Base-by-base conservation (phyloP, 225 moss, liverwort and hornwort genomes). In the Climacium dendroides region DNA sequence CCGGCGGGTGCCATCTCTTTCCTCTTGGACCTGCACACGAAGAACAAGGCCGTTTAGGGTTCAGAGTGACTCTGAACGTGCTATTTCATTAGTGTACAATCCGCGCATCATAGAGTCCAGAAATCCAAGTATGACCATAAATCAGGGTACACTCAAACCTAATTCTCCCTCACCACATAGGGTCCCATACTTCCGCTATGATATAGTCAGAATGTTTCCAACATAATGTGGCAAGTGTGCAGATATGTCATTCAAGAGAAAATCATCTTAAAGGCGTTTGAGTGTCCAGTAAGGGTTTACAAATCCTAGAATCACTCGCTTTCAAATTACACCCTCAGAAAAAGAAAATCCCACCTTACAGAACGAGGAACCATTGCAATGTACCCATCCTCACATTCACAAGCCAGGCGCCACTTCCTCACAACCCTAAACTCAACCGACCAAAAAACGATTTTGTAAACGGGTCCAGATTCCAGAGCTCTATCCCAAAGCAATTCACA, bases 1-100 rank as follows among this genome's bases (percentile, higher is more conserved):
- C 57, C 91, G 85, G 65, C 88, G 28, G 37, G 11, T 50, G 79
- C 79, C 73, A 63, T 63, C 41, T 69, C 90, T 87, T 90, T 94
- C 70, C 91, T 85, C 90, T 90, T 91, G 43, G 85, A 23, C 70
- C 91, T 92, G 90, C 58, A 43, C 55, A 86, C 20, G 71, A 71
- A 64, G 54, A 45, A 37, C 24, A 22, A 74, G 63, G 35, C 13
- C 28, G 50, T 15, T 52, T 64, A 64, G 53, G 64, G 76, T 53
- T 85, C 52, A 37, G 37, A 7, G 28, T 10, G 72, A 45, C 41
- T 83, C 32, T 71, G 54, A 24, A 34, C 48, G 17, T 59, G 58
- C 74, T 84, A 60, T 71, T 70, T 34, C 74, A 74, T 30, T 20
- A 65, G 11, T 55, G 76, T 19, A 60, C 64, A 81, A 80, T 58